A percentile compares a stretch with the other conserved stretches of the same genome.
Conservation (phyloP, 169 alveolate genomes). For the Toxoplasma gondii region DNA sequence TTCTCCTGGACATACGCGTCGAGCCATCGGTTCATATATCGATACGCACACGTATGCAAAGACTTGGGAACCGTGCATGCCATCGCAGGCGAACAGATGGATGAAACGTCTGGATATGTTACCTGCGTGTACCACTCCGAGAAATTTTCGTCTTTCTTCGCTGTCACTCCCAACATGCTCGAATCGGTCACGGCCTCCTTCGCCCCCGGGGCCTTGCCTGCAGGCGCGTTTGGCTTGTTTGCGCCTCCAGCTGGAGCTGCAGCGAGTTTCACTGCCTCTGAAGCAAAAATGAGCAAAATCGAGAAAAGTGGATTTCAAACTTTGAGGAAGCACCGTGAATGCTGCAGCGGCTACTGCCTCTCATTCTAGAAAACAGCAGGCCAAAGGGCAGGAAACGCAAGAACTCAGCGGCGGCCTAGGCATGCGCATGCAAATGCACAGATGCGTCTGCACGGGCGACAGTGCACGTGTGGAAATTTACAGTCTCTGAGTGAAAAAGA, state of each 20-base stretch:
- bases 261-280: not conserved
- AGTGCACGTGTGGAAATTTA: not conserved
- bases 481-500: not conserved
- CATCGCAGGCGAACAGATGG: not conserved
- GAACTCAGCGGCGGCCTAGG: too few relatives aligned
- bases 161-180: slow-evolving; percentile 80
- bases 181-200: slow-evolving; percentile 51
- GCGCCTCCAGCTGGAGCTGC: slow-evolving; percentile 5
- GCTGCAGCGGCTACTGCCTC: too few relatives aligned
- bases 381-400: too few relatives aligned
- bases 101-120: too few relatives aligned
- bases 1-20: too few relatives aligned
- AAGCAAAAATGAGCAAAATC: not conserved
- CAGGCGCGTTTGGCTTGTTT: not conserved
- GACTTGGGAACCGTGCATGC: too few relatives aligned
- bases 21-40: too few relatives aligned
- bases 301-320: not conserved
- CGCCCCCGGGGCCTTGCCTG: not conserved
- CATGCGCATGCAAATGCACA: not conserved
- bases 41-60: too few relatives aligned
- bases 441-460: not conserved
- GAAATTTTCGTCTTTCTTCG: slow-evolving; percentile 82
- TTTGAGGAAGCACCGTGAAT: too few relatives aligned
- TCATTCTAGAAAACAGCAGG: too few relatives aligned
- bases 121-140: slow-evolving; percentile 89